These are phyloP conservation scores for Camellia sinensis DNA, from an alignment of 148 eudicot genomes.

Conservation along the genomic window DNA sequence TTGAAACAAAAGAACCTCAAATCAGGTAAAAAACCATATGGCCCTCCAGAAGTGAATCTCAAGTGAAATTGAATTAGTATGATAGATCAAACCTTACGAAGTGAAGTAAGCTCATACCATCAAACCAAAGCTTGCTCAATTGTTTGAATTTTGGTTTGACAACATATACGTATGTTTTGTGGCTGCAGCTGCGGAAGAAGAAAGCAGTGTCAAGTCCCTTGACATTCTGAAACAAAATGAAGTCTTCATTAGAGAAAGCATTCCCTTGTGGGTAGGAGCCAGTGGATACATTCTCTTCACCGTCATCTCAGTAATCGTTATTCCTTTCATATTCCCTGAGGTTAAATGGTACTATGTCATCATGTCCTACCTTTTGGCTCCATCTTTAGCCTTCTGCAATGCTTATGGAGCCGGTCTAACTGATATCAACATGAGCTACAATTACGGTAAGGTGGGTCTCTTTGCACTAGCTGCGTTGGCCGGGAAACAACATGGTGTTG, in stretches of 20 bases:
- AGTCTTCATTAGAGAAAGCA: slow-evolving; percentile 44
- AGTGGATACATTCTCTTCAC: slow-evolving; percentile 47
- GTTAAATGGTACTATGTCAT: slow-evolving; percentile 64
- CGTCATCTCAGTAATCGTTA: slow-evolving; percentile 36
- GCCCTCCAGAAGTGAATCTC: neutral
- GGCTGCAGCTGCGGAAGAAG: slow-evolving; percentile 20
- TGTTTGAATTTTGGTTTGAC: neutral
- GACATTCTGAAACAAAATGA: slow-evolving; percentile 35
- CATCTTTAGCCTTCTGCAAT: slow-evolving; percentile 57
- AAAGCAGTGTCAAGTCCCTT: slow-evolving; percentile 2
- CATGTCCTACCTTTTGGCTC: slow-evolving; percentile 54
- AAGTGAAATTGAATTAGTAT: neutral
- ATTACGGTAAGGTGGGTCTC: slow-evolving; percentile 64
- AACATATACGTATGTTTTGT: neutral
- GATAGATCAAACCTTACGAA: too few species aligned
- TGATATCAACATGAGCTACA: slow-evolving; percentile 64
- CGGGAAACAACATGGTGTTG: slow-evolving; percentile 50
- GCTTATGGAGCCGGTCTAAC: slow-evolving; percentile 71
- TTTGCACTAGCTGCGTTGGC: slow-evolving; percentile 47
- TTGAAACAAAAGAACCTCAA: slow-evolving; percentile 22
- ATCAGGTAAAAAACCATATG: slow-evolving; percentile 20
- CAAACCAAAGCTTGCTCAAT: too few species aligned
- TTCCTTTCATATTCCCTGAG: slow-evolving; percentile 58
- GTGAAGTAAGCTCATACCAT: too few species aligned
- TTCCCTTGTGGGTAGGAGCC: slow-evolving; percentile 49